Conservation (phyloP, 2,329 filamentous ascomycete genomes). For the Colletotrichum falcatum region DNA sequence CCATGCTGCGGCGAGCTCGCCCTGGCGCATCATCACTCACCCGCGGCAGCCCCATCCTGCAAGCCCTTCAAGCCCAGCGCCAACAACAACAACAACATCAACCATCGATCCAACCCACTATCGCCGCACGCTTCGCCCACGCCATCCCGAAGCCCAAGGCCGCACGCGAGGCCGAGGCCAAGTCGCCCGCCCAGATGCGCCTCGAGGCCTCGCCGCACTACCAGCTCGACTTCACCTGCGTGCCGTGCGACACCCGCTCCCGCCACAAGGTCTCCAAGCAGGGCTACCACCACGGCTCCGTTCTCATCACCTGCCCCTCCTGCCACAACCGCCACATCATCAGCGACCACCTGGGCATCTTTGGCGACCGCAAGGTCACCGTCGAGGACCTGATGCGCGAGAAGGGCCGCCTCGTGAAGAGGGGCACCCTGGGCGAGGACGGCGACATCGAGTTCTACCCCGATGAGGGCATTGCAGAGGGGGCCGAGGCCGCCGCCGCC, state of each 20-base stretch:
- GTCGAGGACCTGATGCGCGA: constrained; percentile 83
- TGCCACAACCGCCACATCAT: constrained; percentile 94
- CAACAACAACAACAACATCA: not conserved
- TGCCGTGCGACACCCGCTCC: constrained; percentile 84
- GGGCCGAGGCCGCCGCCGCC: constrained; percentile 1
- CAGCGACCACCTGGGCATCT: constrained; percentile 86
- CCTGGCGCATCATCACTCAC: constrained; percentile 25
- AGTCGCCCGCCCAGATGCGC: constrained; percentile 39
- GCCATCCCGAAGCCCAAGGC: constrained; percentile 43
- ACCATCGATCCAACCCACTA: constrained; percentile 17
- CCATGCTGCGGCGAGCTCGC: constrained; percentile 31
- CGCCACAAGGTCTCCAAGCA: constrained; percentile 91
- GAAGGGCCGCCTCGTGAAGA: constrained; percentile 79
- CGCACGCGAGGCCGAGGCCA: constrained; percentile 43
- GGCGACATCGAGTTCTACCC: constrained; percentile 96
- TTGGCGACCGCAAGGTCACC: constrained; percentile 76
- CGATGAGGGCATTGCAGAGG: constrained; percentile 62
- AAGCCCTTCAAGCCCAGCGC: constrained; percentile 15
- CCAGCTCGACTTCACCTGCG: constrained; percentile 92
- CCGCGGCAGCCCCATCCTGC: constrained; percentile 7
- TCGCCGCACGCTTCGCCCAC: constrained; percentile 45
- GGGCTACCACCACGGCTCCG: constrained; percentile 91
- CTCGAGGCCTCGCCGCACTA: constrained; percentile 74
- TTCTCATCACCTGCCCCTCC: constrained; percentile 86
- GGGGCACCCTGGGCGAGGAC: constrained; percentile 77